These are phyloP conservation scores for Dendryphion nanum DNA, from an alignment of 2,329 filamentous ascomycete species.

Conservation along the genomic window DNA sequence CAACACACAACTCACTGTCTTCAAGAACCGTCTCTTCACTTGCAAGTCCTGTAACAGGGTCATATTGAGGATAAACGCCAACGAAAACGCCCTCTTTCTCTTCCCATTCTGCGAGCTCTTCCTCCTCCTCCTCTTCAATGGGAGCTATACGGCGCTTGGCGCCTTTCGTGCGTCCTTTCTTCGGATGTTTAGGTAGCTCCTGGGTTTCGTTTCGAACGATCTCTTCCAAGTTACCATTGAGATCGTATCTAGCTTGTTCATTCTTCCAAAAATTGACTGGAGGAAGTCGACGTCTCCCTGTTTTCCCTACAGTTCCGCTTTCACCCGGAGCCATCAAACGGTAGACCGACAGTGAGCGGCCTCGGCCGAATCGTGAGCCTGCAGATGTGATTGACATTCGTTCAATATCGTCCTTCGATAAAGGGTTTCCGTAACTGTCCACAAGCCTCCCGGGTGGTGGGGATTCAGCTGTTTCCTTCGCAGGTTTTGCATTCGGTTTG, in stretches of 20 bases:
- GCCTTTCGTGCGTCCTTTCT: conserved; percentile 28
- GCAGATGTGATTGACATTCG: conserved; percentile 33
- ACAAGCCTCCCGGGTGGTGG: conserved; percentile 26
- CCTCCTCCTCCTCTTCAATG: conserved; percentile 54
- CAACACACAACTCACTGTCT: conserved; percentile 42
- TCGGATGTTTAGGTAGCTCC: conserved; percentile 31
- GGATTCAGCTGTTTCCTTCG: conserved; percentile 16
- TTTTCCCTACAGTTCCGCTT: conserved; percentile 49
- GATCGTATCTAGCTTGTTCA: conserved; percentile 71
- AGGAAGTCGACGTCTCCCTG: conserved; percentile 72
- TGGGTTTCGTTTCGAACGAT: conserved; percentile 72
- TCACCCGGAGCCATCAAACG: conserved; percentile 32
- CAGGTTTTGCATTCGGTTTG: conserved; percentile 25
- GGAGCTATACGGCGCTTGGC: conserved; percentile 31
- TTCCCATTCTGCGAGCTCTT: conserved; percentile 70
- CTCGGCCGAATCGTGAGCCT: conserved; percentile 30
- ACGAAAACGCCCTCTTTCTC: conserved; percentile 61
- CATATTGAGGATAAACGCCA: conserved; percentile 65
- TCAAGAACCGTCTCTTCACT: conserved; percentile 53
- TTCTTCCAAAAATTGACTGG: conserved; percentile 86
- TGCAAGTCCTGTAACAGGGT: conserved; percentile 56
- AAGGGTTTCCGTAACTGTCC: conserved; percentile 29
- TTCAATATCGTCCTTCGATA: conserved; percentile 32
- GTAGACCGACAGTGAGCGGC: conserved; percentile 31
- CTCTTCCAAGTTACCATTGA: conserved; percentile 69